These are phyloP conservation scores for Orobanche coerulescens DNA, from an alignment of 257 asterid genomes.

Conservation along the genomic window DNA sequence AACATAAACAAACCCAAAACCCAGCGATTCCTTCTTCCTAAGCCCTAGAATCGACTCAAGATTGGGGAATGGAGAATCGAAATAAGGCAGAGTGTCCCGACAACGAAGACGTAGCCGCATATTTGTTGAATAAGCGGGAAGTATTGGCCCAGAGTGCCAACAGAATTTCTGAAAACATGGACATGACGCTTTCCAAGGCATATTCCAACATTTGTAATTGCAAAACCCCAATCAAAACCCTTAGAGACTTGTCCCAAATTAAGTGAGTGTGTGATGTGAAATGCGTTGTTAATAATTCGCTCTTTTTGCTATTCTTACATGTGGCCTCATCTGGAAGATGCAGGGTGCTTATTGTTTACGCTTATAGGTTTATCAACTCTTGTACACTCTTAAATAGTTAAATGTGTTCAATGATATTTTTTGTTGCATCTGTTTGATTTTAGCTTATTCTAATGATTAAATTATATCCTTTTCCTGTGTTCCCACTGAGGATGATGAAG, in stretches of 20 bases:
- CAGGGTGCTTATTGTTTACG: neutral
- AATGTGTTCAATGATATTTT: neutral
- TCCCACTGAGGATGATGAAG: neutral
- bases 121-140: constrained; percentile 53
- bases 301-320: neutral
- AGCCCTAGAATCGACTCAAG: constrained; percentile 8
- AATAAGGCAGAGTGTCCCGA: constrained; percentile 46
- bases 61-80: constrained; percentile 37
- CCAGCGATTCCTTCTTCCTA: neutral
- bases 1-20: neutral
- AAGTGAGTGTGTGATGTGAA: constrained; percentile 44
- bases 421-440: constrained; percentile 10
- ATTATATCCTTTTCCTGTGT: neutral
- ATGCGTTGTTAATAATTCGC: neutral
- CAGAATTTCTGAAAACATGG: constrained; percentile 76
- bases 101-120: constrained; percentile 62
- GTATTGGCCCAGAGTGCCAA: constrained; percentile 59
- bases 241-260: constrained; percentile 61
- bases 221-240: constrained; percentile 48
- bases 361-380: neutral
- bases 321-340: neutral
- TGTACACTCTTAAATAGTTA: neutral
- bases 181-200: constrained; percentile 58
- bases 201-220: constrained; percentile 57
- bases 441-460: neutral